A percentile compares a stretch with the other conserved stretches of the same genome.
Conservation (phyloP, 768 basidiomycete genomes). For the Phaffia tasmanica region DNA sequence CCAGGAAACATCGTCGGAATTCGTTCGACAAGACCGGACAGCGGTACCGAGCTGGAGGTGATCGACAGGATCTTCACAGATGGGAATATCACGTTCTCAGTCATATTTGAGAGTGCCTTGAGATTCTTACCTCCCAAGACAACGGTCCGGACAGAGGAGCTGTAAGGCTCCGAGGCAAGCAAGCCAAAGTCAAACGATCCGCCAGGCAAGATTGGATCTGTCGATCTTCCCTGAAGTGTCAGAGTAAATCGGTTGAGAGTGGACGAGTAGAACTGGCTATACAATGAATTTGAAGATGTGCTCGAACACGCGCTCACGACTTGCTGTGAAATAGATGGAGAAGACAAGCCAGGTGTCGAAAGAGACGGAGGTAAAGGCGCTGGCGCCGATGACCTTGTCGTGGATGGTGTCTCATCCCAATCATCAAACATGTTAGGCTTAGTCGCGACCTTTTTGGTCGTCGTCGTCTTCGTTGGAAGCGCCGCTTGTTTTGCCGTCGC, state of each 20-base stretch:
- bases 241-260: not conserved
- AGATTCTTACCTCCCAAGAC: slow-evolving; percentile 3
- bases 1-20: slow-evolving; percentile 2
- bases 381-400: too few relatives aligned
- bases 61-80: not conserved
- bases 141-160: not conserved
- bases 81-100: not conserved
- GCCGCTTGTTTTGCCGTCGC: too few relatives aligned
- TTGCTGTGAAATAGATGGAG: too few relatives aligned
- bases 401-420: too few relatives aligned
- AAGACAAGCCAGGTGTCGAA: too few relatives aligned
- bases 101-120: not conserved
- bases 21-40: not conserved
- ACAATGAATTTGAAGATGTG: too few relatives aligned
- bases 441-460: too few relatives aligned
- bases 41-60: slow-evolving; percentile 1
- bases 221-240: not conserved
- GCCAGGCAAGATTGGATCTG: slow-evolving; percentile 6
- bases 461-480: too few relatives aligned
- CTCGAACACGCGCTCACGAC: too few relatives aligned
- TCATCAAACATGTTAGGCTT: too few relatives aligned
- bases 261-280: slow-evolving; percentile 4
- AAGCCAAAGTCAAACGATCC: not conserved
- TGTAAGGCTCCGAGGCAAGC: slow-evolving; percentile 6
- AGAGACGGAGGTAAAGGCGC: too few relatives aligned